Evolutionary conservation across 768 basidiomycete genomes (phyloP).

Genomic region (Rhodosporidiobolus sp.): DNA sequence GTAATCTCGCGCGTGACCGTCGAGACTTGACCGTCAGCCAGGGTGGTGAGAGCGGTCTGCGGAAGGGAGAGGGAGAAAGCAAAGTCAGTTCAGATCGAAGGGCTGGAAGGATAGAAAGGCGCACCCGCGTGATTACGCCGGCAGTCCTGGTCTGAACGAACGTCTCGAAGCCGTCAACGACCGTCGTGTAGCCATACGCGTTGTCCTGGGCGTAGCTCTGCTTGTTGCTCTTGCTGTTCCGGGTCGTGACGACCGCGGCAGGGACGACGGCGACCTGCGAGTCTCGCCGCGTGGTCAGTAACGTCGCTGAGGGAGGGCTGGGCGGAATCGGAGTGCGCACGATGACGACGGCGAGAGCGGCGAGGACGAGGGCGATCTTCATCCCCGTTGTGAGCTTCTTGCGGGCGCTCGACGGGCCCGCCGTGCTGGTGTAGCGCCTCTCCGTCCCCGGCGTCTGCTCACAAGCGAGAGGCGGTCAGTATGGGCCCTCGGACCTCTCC

Average conservation of each 20-base stretch:
- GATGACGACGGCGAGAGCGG: constrained; percentile 3
- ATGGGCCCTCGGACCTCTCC: background rate
- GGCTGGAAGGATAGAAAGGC: no score
- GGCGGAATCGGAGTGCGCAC: no score
- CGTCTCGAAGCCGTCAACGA: constrained; percentile 1
- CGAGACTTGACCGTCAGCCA: constrained; percentile 2
- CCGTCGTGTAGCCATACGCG: constrained; percentile 1
- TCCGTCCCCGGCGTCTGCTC: constrained; percentile 4
- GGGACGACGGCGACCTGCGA: constrained; percentile 18
- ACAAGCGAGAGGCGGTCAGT: background rate
- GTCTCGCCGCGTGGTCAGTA: no score
- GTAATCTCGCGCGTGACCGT: background rate
- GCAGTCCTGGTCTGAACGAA: constrained; percentile 8
- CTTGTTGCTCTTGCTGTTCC: background rate
- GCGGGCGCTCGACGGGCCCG: background rate
- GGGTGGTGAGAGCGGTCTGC: background rate
- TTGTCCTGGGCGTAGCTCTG: background rate
- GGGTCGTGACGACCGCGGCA: constrained; percentile 1
- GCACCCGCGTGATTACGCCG: background rate
- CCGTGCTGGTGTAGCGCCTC: background rate
- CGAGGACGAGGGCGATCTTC: background rate
- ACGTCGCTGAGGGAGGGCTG: background rate
- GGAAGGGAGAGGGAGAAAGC: background rate
- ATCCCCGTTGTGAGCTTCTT: background rate
- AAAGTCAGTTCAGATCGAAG: no score